These are phyloP conservation scores for Catharanthus roseus DNA, from an alignment of 257 asterid genomes.

Conservation along the genomic window DNA sequence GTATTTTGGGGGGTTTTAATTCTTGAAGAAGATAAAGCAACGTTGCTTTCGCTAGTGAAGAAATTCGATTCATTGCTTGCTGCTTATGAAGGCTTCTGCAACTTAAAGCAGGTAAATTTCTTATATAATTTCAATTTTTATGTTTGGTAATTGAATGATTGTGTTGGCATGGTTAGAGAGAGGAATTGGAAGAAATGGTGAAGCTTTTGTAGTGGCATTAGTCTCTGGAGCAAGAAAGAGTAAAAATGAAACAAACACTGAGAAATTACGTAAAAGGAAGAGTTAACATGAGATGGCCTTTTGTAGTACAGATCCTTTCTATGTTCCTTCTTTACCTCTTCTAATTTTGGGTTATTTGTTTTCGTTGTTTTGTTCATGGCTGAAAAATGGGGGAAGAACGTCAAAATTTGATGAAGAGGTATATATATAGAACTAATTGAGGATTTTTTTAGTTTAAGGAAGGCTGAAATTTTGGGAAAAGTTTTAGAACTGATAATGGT, in stretches of 20 bases:
- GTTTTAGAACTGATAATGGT: neutral
- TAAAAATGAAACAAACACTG: too few species aligned
- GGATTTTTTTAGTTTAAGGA: neutral
- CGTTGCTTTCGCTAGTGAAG: conserved; percentile 61
- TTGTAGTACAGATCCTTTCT: neutral
- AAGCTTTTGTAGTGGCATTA: neutral
- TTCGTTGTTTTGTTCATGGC: neutral
- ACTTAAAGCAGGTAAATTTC: conserved; percentile 61
- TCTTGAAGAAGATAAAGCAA: conserved; percentile 36
- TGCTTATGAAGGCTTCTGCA: conserved; percentile 88
- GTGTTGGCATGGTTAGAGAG: neutral
- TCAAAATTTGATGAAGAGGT: neutral
- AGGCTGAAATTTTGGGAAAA: neutral
- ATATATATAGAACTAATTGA: neutral
- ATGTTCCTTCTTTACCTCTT: neutral
- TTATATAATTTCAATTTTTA: neutral
- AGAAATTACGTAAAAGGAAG: neutral
- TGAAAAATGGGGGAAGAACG: neutral
- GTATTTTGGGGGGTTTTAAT: neutral
- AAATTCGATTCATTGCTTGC: conserved; percentile 63
- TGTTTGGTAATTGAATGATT: conserved; percentile 2
- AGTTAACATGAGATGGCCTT: neutral
- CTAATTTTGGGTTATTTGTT: neutral
- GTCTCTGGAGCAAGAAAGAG: neutral
- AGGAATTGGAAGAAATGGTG: conserved; percentile 4